Base-by-base conservation (phyloP, 192 early-diverging fungal species). In the Coemansia sp. region DNA sequence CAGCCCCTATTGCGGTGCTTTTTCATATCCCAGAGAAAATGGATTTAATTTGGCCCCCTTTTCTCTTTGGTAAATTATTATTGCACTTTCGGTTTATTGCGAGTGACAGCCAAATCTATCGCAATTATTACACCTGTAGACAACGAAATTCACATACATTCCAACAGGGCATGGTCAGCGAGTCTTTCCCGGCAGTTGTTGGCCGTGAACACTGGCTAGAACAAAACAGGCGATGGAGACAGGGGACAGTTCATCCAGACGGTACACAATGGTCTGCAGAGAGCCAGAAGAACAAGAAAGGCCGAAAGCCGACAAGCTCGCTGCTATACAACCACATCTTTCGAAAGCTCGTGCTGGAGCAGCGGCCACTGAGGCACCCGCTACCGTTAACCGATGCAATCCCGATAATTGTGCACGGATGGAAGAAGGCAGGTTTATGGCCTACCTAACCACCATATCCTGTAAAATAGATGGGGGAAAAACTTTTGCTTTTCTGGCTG, bases 371-470 rank as follows among this genome's bases (percentile, higher is more conserved):
- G 35, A 74, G 71, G 60, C 34, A 58, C 11, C 72, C 77, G 6
- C 61, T 80, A 4, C 73, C 72, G 10, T 61, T 80, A 32, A 40
- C 62, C 9, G 72, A 80, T 17, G 61, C 59, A 41, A 68, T 80
- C 33, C 66, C 65, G 11, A 65, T 80, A 41, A 61, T 80, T 19
- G 62, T 80, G 0, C 34, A 65, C 22, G 77, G 77, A 15, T 80
- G 77, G 77, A 74, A 74, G 36, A 59, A 67, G 43, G 53, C 69
- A 0, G 77, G 77, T 2, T 40, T 71, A 14, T 80, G 77, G 77
- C 77, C 77, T 22, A 10, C 70, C 13, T 61, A 78, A n/a, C 11
- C 48, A 8, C 23, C 14, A 7, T 4, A 2, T 17, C 55, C 34
- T 36, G 33, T 9, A 57, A 34, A 34, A 57, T 49, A 49, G 14